phyloP scores from a whole-genome alignment of 306 rosid species.

The Castanopsis chinensis region DNA sequence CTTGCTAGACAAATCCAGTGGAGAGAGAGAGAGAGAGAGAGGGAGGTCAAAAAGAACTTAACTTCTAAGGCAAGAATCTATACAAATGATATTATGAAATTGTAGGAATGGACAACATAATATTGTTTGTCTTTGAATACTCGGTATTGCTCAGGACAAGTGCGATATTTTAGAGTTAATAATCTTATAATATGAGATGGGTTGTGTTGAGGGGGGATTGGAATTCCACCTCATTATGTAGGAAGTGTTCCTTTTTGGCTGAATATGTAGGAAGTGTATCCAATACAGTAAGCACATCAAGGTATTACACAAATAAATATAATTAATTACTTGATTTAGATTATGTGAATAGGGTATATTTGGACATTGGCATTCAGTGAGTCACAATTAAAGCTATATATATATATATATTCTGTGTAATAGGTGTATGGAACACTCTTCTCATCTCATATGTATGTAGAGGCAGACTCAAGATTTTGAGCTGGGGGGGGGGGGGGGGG shows the following conservation, averaged over 20 bases:
- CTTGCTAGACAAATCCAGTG: not conserved
- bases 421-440: too few species aligned
- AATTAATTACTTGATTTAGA: not conserved
- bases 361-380: not conserved
- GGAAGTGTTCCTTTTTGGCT: not conserved
- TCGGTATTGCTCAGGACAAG: not conserved
- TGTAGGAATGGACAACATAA: not conserved
- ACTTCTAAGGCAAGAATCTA: not conserved
- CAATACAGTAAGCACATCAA: not conserved
- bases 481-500: accelerated
- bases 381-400: not conserved
- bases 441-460: too few species aligned
- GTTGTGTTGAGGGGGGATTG: not conserved
- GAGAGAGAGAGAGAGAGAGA: not conserved
- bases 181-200: not conserved
- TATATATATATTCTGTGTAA: too few species aligned
- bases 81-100: not conserved
- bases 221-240: not conserved
- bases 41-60: not conserved
- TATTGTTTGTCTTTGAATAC: not conserved
- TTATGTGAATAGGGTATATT: not conserved
- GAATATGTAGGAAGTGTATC: not conserved
- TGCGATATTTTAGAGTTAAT: not conserved
- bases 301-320: not conserved
- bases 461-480: too few species aligned